These are phyloP conservation scores for Colletotrichum sp. DNA, from an alignment of 2,329 filamentous ascomycete species.

Conservation along the genomic window DNA sequence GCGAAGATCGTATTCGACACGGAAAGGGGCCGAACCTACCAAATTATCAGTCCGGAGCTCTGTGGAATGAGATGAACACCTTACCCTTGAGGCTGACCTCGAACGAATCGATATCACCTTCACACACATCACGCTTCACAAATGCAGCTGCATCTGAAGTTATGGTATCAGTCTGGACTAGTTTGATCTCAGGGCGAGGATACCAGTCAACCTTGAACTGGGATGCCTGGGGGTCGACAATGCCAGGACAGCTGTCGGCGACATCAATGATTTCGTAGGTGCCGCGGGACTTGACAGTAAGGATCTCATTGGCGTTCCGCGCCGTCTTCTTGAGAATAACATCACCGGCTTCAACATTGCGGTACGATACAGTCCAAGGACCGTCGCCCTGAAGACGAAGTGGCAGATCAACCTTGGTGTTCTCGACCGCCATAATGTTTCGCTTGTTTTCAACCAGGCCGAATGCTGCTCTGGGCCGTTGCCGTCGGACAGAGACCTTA, in stretches of 20 bases:
- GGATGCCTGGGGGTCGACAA: conserved; percentile 75
- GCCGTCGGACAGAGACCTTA: conserved; percentile 85
- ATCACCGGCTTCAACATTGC: conserved; percentile 63
- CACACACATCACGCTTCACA: conserved; percentile 83
- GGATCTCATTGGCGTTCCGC: conserved; percentile 66
- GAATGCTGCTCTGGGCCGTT: conserved; percentile 86
- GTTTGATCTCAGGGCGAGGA: conserved; percentile 73
- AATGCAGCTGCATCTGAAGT: conserved; percentile 57
- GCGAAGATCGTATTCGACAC: conserved; percentile 8
- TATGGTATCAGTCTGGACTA: conserved; percentile 70
- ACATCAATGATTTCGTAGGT: conserved; percentile 83
- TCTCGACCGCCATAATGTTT: conserved; percentile 77
- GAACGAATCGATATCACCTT: conserved; percentile 90
- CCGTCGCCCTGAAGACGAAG: conserved; percentile 84
- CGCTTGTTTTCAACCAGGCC: conserved; percentile 84
- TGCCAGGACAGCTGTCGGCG: conserved; percentile 81
- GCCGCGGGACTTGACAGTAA: conserved; percentile 71
- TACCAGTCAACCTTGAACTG: conserved; percentile 87
- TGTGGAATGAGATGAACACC: conserved; percentile 24
- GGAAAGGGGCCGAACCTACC: conserved; percentile 78
- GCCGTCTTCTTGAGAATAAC: conserved; percentile 53
- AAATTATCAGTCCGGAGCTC: conserved; percentile 32
- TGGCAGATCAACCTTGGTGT: conserved; percentile 75
- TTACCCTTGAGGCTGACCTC: conserved; percentile 81
- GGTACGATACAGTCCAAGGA: conserved; percentile 83